phyloP scores from a whole-genome alignment of 306 rosid genomes.

The Castanea sativa region DNA sequence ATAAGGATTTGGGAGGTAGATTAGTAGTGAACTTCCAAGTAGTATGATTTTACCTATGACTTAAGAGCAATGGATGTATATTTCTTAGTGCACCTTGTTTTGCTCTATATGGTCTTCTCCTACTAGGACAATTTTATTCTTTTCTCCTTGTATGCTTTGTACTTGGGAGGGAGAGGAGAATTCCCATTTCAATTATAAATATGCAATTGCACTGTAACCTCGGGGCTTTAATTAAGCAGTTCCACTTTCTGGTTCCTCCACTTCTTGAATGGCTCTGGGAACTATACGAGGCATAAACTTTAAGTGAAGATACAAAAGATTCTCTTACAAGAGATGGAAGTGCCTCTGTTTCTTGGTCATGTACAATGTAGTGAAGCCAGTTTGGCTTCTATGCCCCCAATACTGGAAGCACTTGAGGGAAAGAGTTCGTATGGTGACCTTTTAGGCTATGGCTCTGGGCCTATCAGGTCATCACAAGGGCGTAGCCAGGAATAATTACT shows the following conservation, averaged over 20 bases:
- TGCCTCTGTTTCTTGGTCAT: too few species aligned
- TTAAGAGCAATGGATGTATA: not conserved
- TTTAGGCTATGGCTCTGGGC: too few species aligned
- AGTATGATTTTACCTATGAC: too few species aligned
- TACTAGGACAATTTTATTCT: not conserved
- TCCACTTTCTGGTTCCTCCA: constrained; percentile 27
- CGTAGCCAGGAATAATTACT: too few species aligned
- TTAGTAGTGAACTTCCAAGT: not conserved
- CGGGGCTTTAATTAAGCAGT: constrained; percentile 25
- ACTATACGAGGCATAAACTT: constrained; percentile 18
- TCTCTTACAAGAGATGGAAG: constrained; percentile 1
- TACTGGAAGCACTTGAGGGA: too few species aligned
- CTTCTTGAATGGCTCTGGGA: constrained; percentile 7
- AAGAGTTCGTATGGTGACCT: too few species aligned
- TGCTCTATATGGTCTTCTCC: constrained; percentile 24
- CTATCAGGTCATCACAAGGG: too few species aligned
- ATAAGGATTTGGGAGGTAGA: not conserved
- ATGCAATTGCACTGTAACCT: constrained; percentile 1
- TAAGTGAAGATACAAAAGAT: not conserved
- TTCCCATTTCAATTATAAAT: constrained; percentile 20
- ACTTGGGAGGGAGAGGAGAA: not conserved
- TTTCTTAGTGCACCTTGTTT: constrained; percentile 38
- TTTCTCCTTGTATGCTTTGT: not conserved
- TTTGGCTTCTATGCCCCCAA: too few species aligned
- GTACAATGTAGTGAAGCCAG: too few species aligned